phyloP scores from a whole-genome alignment of 2,329 filamentous ascomycete genomes.

The Trichophyton mentagrophytes region DNA sequence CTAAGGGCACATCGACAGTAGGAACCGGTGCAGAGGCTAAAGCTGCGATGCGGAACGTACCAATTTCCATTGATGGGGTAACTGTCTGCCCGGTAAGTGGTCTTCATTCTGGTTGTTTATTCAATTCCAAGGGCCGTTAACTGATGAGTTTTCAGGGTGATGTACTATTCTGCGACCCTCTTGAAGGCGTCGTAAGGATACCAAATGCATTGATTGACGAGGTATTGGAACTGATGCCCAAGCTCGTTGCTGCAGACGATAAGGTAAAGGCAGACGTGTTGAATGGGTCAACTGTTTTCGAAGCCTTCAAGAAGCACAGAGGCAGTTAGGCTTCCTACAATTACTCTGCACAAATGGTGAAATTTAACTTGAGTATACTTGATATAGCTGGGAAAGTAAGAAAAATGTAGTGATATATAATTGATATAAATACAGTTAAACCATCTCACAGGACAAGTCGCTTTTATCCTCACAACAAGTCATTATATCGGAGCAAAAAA shows the following conservation, averaged over 20 bases:
- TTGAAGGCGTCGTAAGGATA: slow-evolving; percentile 58
- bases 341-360: neutral
- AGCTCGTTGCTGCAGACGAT: slow-evolving; percentile 41
- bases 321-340: neutral
- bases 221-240: slow-evolving; percentile 49
- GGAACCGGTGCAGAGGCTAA: slow-evolving; percentile 35
- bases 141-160: slow-evolving; percentile 39
- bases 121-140: too few species aligned
- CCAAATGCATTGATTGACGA: slow-evolving; percentile 47
- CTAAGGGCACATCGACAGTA: slow-evolving; percentile 32
- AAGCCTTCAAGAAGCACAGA: slow-evolving; percentile 52
- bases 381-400: neutral
- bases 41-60: slow-evolving; percentile 29
- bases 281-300: slow-evolving; percentile 48
- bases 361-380: neutral
- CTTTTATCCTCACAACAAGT: neutral
- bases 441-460: neutral
- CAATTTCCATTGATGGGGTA: slow-evolving; percentile 30
- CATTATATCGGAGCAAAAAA: neutral
- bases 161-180: slow-evolving; percentile 55
- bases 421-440: neutral
- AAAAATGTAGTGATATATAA: neutral
- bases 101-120: too few species aligned
- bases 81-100: slow-evolving; percentile 27
- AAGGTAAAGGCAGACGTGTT: slow-evolving; percentile 53